Conservation (phyloP, 345 rosid genomes). For the Tarenaya hassleriana region DNA sequence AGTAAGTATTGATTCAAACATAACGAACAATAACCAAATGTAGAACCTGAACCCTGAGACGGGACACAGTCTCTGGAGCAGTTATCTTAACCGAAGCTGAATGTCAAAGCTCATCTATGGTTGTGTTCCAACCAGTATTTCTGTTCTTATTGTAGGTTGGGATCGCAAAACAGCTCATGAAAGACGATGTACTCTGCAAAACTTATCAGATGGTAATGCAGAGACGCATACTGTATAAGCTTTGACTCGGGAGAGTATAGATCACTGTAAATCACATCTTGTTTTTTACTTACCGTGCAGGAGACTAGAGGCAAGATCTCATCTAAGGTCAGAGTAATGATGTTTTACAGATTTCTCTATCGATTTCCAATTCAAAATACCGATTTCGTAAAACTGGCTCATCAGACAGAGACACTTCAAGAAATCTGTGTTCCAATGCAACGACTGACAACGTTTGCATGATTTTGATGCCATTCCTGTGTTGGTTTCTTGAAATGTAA, state of each 20-base stretch:
- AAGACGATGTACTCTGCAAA: background rate
- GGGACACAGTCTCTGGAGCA: too few relatives aligned
- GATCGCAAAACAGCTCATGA: slow-evolving; percentile 19
- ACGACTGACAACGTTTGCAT: too few relatives aligned
- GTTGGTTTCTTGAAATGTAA: background rate
- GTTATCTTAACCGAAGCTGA: too few relatives aligned
- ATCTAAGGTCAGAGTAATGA: slow-evolving; percentile 33
- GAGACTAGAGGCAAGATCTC: slow-evolving; percentile 30
- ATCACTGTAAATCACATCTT: background rate
- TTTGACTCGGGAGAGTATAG: background rate
- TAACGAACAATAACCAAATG: background rate
- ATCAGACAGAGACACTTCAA: too few relatives aligned
- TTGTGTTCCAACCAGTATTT: background rate
- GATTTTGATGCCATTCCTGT: background rate
- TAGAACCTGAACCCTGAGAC: too few relatives aligned
- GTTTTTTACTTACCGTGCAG: slow-evolving; percentile 24
- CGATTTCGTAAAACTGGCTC: too few relatives aligned
- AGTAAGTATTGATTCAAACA: slow-evolving; percentile 22
- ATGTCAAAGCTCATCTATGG: background rate
- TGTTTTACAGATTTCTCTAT: too few relatives aligned
- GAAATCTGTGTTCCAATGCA: too few relatives aligned
- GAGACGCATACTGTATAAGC: too few relatives aligned
- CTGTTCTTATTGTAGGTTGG: slow-evolving; percentile 21
- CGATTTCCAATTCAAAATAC: background rate
- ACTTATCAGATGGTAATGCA: background rate